Percentiles rank a stretch among this genome's conserved stretches.
phyloP scores from a whole-genome alignment of 129 eudicot genomes.

The Helianthus annuus region HanXRQr2.0-SUNRISE NC_035436.2:179925335-179925834 shows the following conservation, averaged over 20 bases:
- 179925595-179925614: background rate
- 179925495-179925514: slow-evolving; percentile 85
- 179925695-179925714: slow-evolving; percentile 8
- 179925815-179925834: slow-evolving; percentile 98
- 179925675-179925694: slow-evolving; percentile 21
- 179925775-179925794: slow-evolving; percentile 94
- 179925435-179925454: slow-evolving; percentile 98
- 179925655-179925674: background rate
- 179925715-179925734: slow-evolving; percentile 53
- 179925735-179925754: slow-evolving; percentile 97
- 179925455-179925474: slow-evolving; percentile 99
- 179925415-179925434: slow-evolving; percentile 98
- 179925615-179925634: slow-evolving; percentile 9
- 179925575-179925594: background rate
- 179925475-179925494: slow-evolving; percentile 98
- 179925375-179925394: slow-evolving; percentile 88
- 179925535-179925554: slow-evolving; percentile 98
- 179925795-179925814: slow-evolving; percentile 87
- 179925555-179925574: slow-evolving; percentile 58
- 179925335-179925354: slow-evolving; percentile 60
- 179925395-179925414: slow-evolving; percentile 81
- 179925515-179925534: slow-evolving; percentile 91
- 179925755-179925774: slow-evolving; percentile 97
- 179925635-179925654: slow-evolving; percentile 17
- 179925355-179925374: slow-evolving; percentile 90